A percentile compares a stretch with the other conserved stretches of the same genome.
phyloP scores from a whole-genome alignment of 2,329 filamentous ascomycete genomes.

The Colletotrichum truncatum region DNA sequence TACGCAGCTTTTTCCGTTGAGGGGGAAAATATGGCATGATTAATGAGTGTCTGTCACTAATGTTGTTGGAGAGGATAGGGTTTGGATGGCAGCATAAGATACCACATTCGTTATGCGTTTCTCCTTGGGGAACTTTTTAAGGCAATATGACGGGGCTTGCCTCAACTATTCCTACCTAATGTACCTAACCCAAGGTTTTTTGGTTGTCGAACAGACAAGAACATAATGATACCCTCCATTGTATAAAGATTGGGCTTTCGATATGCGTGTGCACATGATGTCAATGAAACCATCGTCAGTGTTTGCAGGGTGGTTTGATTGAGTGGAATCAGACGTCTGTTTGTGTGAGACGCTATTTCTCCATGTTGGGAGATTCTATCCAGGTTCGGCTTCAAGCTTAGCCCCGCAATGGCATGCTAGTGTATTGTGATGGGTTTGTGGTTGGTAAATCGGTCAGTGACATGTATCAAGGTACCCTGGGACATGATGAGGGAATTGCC shows the following conservation, averaged over 20 bases:
- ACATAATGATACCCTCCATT: slow-evolving; percentile 28
- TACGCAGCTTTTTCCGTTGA: slow-evolving; percentile 56
- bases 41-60: not conserved
- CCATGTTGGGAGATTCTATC: not conserved
- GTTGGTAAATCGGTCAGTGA: not conserved
- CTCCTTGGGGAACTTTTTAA: slow-evolving; percentile 6
- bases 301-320: slow-evolving; percentile 6
- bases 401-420: slow-evolving; percentile 10
- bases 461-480: slow-evolving; percentile 1
- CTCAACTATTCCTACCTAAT: slow-evolving; percentile 17
- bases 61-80: not conserved
- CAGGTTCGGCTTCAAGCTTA: not conserved
- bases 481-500: not conserved
- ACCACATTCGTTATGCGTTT: not conserved
- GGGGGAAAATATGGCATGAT: not conserved
- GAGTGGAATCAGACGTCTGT: not conserved
- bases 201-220: slow-evolving; percentile 12
- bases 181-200: slow-evolving; percentile 1
- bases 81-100: slow-evolving; percentile 7
- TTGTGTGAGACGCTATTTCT: too few species aligned
- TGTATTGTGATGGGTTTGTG: not conserved
- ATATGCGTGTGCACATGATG: not conserved
- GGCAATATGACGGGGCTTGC: not conserved
- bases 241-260: not conserved
- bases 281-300: slow-evolving; percentile 20